Conservation (phyloP, 1,284 basidiomycete species). For the Cutaneotrichosporon arboriforme region DNA sequence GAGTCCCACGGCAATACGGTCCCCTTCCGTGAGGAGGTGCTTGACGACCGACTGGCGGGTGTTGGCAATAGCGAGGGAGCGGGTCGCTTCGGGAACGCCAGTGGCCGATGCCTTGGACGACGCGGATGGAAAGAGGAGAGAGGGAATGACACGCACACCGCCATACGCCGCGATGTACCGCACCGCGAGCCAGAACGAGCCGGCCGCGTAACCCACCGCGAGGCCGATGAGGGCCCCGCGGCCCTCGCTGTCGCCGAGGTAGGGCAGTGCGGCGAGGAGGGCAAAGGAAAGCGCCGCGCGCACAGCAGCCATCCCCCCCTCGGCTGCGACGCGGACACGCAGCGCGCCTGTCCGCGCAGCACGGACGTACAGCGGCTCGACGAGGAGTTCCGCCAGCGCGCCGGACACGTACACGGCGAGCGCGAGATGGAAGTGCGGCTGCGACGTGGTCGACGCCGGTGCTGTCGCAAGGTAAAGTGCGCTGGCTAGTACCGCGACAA, state of each 20-base stretch:
- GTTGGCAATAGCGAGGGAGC: slow-evolving; percentile 57
- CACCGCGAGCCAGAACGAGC: slow-evolving; percentile 52
- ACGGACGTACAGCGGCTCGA: slow-evolving; percentile 76
- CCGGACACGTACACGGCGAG: slow-evolving; percentile 66
- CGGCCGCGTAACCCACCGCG: slow-evolving; percentile 70
- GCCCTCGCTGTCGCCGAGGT: slow-evolving; percentile 12
- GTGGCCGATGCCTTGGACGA: slow-evolving; percentile 21
- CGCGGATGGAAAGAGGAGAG: background rate
- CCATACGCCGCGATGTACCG: slow-evolving; percentile 41
- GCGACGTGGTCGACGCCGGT: slow-evolving; percentile 53
- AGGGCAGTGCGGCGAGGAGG: slow-evolving; percentile 50
- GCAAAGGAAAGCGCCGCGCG: slow-evolving; percentile 68
- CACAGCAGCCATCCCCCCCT: slow-evolving; percentile 70
- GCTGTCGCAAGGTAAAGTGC: slow-evolving; percentile 55
- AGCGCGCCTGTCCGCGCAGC: slow-evolving; percentile 62
- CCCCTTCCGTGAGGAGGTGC: slow-evolving; percentile 90
- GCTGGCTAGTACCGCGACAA: slow-evolving; percentile 56
- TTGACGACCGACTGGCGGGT: slow-evolving; percentile 64
- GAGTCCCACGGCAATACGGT: slow-evolving; percentile 79
- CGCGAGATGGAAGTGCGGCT: slow-evolving; percentile 61
- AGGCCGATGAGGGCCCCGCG: slow-evolving; percentile 68
- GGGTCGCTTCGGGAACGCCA: slow-evolving; percentile 5
- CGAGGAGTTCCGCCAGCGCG: slow-evolving; percentile 67
- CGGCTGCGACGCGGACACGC: slow-evolving; percentile 66
- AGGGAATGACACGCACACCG: background rate